These are phyloP conservation scores for Diutina catenulata DNA, from an alignment of 1,139 yeast genomes.

Conservation along the genomic window DNA sequence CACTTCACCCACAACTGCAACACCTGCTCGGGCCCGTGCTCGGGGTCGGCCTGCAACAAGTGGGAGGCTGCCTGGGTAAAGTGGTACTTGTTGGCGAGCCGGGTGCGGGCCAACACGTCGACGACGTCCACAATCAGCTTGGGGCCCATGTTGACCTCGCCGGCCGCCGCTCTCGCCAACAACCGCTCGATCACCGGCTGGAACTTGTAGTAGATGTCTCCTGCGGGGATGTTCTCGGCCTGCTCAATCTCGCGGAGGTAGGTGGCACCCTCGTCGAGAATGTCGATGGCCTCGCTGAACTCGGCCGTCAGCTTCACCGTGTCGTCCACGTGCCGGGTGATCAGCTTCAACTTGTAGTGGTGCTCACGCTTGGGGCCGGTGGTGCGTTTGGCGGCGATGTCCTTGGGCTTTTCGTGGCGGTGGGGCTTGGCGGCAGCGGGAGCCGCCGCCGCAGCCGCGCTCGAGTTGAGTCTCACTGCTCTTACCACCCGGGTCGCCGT, in stretches of 20 bases:
- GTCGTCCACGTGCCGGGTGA: constrained; percentile 19
- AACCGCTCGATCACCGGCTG: constrained; percentile 17
- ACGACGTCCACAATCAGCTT: constrained; percentile 16
- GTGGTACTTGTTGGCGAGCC: constrained; percentile 23
- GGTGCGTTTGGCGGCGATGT: neutral
- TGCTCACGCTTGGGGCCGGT: constrained; percentile 3
- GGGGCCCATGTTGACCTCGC: constrained; percentile 10
- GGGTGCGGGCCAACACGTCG: constrained; percentile 17
- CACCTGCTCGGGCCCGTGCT: constrained; percentile 14
- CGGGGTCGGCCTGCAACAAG: constrained; percentile 10
- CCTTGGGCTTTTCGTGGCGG: neutral
- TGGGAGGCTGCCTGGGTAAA: constrained; percentile 17
- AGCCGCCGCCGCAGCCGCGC: neutral
- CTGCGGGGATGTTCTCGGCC: constrained; percentile 20
- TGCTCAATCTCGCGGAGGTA: constrained; percentile 28
- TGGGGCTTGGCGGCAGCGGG: constrained; percentile 6
- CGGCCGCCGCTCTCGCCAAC: constrained; percentile 13
- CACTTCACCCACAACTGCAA: constrained; percentile 24
- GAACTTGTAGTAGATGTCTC: constrained; percentile 16
- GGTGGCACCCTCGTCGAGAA: constrained; percentile 31
- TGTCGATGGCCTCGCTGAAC: constrained; percentile 22
- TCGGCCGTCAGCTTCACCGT: constrained; percentile 14
- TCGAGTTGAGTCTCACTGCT: neutral
- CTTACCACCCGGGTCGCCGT: neutral
- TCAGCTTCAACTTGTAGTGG: constrained; percentile 23